These are phyloP conservation scores for Saturnispora sekii DNA, from an alignment of 805 yeast genomes.

Conservation along the genomic window DNA sequence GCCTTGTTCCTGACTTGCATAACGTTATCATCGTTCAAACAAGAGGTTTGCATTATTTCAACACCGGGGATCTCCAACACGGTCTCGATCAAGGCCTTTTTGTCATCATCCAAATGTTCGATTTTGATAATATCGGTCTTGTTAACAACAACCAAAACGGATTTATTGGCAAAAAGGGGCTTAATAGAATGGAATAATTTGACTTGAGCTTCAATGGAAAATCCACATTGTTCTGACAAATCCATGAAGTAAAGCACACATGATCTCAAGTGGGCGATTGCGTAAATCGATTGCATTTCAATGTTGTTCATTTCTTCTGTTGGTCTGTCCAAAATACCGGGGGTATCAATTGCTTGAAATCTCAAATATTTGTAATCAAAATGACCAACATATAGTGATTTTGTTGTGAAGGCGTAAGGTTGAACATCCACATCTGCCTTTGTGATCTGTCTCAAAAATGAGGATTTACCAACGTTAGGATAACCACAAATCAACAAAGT, in stretches of 20 bases:
- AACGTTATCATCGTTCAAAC: conserved; percentile 88
- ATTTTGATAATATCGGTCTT: conserved; percentile 84
- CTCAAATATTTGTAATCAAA: conserved; percentile 96
- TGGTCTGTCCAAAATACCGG: conserved; percentile 97
- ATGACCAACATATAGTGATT: conserved; percentile 95
- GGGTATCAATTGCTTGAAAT: conserved; percentile 98
- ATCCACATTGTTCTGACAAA: conserved; percentile 98
- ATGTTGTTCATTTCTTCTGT: conserved; percentile 99
- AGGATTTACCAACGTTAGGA: conserved; percentile 98
- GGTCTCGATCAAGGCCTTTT: conserved; percentile 60
- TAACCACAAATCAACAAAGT: conserved; percentile 96
- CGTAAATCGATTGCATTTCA: conserved; percentile 98
- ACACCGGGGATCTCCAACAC: conserved; percentile 66
- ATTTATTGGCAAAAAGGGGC: conserved; percentile 93
- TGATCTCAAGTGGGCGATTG: conserved; percentile 96
- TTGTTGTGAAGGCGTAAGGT: conserved; percentile 98
- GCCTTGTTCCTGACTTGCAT: conserved; percentile 96
- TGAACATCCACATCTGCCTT: conserved; percentile 99
- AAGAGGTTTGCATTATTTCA: conserved; percentile 87
- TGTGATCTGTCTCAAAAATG: conserved; percentile 85
- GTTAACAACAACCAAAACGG: conserved; percentile 91
- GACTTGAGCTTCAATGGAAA: conserved; percentile 94
- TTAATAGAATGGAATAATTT: conserved; percentile 93
- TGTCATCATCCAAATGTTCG: conserved; percentile 72
- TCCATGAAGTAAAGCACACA: conserved; percentile 98